phyloP scores from a whole-genome alignment of 306 rosid species.

The Medicago truncatula region MtrunA17r5.0-ANR NC_053045.1:49976001-49976500 shows the following conservation, averaged over 20 bases:
- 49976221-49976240: not conserved
- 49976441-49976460: constrained; percentile 32
- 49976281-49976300: constrained; percentile 58
- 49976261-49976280: constrained; percentile 54
- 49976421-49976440: constrained; percentile 45
- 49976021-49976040: no score
- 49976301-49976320: constrained; percentile 73
- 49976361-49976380: constrained; percentile 97
- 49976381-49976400: constrained; percentile 73
- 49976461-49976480: constrained; percentile 72
- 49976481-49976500: constrained; percentile 36
- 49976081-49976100: no score
- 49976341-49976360: constrained; percentile 99
- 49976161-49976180: not conserved
- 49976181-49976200: not conserved
- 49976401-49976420: constrained; percentile 83
- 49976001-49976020: no score
- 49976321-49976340: constrained; percentile 99
- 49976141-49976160: no score
- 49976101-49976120: no score
- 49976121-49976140: no score
- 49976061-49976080: no score
- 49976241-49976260: not conserved
- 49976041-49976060: no score
- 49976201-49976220: not conserved